phyloP scores from a whole-genome alignment of 495 filamentous ascomycete species.

The Durotheca rogersii region DNA sequence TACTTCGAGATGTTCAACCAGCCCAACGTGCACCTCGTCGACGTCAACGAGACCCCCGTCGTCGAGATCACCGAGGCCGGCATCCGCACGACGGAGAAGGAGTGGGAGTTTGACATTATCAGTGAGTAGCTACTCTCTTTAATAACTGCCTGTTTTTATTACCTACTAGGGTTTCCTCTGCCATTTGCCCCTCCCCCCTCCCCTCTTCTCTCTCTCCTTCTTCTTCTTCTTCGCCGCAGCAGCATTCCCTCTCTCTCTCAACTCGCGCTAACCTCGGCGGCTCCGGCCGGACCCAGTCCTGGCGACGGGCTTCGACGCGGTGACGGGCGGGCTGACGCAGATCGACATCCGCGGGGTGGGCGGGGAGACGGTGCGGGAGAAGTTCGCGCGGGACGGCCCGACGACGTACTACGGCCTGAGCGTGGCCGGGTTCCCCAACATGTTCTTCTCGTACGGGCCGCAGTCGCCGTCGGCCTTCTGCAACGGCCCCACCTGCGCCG shows the following conservation, averaged over 20 bases:
- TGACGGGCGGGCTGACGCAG: constrained; percentile 50
- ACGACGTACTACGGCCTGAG: constrained; percentile 54
- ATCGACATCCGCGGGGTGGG: constrained; percentile 48
- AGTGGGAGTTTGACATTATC: constrained; percentile 50
- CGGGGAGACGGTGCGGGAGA: constrained; percentile 41
- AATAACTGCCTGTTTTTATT: too few species aligned
- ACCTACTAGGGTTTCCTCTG: too few species aligned
- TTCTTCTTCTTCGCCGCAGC: too few species aligned
- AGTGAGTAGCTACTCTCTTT: too few species aligned
- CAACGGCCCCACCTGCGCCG: constrained; percentile 55
- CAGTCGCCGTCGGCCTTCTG: constrained; percentile 43
- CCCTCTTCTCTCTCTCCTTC: constrained; percentile 42
- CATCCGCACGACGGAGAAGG: constrained; percentile 40
- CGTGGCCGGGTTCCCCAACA: constrained; percentile 51
- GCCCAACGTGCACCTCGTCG: constrained; percentile 55
- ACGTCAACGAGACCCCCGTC: constrained; percentile 53
- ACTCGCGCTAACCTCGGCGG: too few species aligned
- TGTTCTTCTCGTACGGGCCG: constrained; percentile 53
- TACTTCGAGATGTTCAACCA: constrained; percentile 62
- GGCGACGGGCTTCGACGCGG: constrained; percentile 57
- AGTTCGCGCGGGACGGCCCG: constrained; percentile 49
- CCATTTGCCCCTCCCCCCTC: constrained; percentile 52
- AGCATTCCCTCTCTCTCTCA: too few species aligned
- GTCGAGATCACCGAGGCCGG: constrained; percentile 47
- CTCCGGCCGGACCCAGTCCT: too few species aligned